Conservation (phyloP, 2,329 filamentous ascomycete species). For the Penicillium occitanis region DNA sequence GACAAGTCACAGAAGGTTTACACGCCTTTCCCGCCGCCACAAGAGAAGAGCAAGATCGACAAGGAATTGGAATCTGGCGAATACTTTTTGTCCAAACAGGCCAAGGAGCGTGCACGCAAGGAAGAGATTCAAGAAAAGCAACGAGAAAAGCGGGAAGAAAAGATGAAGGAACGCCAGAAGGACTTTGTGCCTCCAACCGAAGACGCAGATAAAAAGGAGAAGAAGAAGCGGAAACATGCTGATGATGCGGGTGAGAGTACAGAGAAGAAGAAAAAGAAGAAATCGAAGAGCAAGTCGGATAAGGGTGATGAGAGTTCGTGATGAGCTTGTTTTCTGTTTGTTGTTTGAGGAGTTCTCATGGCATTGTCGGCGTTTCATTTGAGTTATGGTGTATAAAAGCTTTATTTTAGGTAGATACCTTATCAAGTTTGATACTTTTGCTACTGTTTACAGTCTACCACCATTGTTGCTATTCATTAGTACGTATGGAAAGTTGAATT, state of each 20-base stretch:
- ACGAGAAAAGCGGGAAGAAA: conserved; percentile 82
- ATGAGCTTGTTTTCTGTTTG: neutral
- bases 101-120: conserved; percentile 78
- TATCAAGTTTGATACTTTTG: neutral
- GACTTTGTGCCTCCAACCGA: conserved; percentile 89
- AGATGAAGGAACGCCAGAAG: conserved; percentile 77
- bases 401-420: conserved; percentile 17
- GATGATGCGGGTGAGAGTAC: conserved; percentile 54
- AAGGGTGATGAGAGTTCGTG: conserved; percentile 24
- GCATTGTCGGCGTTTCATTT: conserved; percentile 15
- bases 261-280: conserved; percentile 58
- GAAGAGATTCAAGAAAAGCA: conserved; percentile 82
- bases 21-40: conserved; percentile 93
- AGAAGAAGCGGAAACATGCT: conserved; percentile 43
- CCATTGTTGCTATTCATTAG: neutral
- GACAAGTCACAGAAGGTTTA: conserved; percentile 94
- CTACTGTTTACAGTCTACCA: neutral
- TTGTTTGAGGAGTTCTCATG: neutral
- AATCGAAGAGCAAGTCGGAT: conserved; percentile 36
- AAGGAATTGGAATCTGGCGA: conserved; percentile 96
- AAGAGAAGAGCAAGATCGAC: conserved; percentile 99
- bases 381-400: conserved; percentile 14
- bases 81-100: conserved; percentile 91
- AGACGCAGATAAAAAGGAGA: conserved; percentile 57
- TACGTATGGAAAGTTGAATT: neutral